A percentile compares a stretch with the other conserved stretches of the same genome.
Evolutionary conservation across 2,329 filamentous ascomycete species (phyloP).

Genomic region (Talaromyces sp.): DNA sequence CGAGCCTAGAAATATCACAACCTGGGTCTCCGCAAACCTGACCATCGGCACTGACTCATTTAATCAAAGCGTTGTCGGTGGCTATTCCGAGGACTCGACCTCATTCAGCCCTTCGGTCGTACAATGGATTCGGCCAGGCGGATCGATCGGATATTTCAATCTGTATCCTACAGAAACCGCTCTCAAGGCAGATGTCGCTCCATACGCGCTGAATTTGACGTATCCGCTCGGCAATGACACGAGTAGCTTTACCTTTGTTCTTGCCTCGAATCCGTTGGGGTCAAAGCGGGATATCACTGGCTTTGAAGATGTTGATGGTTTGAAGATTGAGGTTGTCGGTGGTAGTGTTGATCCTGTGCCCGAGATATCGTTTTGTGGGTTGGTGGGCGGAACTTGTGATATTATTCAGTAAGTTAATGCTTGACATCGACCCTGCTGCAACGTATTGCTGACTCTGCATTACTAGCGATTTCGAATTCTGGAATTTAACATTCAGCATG

Average conservation of each 20-base stretch:
- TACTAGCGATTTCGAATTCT: constrained; percentile 16
- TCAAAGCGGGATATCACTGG: constrained; percentile 16
- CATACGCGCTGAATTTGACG: constrained; percentile 46
- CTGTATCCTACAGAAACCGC: constrained; percentile 42
- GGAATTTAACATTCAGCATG: constrained; percentile 18
- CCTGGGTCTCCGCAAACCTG: constrained; percentile 55
- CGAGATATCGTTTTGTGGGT: constrained; percentile 14
- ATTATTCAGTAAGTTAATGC: constrained; percentile 18
- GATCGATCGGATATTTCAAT: constrained; percentile 25
- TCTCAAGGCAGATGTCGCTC: constrained; percentile 42
- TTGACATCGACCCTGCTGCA: background rate
- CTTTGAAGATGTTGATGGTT: constrained; percentile 19
- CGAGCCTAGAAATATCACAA: constrained; percentile 55
- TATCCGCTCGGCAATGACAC: constrained; percentile 53
- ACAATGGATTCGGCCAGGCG: constrained; percentile 51
- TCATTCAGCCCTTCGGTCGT: constrained; percentile 59
- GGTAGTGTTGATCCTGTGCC: constrained; percentile 19
- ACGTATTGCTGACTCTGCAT: background rate
- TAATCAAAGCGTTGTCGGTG: constrained; percentile 54
- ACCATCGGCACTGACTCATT: constrained; percentile 61
- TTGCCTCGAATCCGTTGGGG: constrained; percentile 20
- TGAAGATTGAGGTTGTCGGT: constrained; percentile 19
- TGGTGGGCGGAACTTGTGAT: constrained; percentile 16
- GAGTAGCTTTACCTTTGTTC: constrained; percentile 49
- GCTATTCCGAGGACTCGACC: constrained; percentile 49